Percentiles rank a stretch among this genome's conserved stretches.
These are phyloP conservation scores for Yamadazyma diddensiae DNA, from an alignment of 1,139 yeast species.

Conservation along the genomic window DNA sequence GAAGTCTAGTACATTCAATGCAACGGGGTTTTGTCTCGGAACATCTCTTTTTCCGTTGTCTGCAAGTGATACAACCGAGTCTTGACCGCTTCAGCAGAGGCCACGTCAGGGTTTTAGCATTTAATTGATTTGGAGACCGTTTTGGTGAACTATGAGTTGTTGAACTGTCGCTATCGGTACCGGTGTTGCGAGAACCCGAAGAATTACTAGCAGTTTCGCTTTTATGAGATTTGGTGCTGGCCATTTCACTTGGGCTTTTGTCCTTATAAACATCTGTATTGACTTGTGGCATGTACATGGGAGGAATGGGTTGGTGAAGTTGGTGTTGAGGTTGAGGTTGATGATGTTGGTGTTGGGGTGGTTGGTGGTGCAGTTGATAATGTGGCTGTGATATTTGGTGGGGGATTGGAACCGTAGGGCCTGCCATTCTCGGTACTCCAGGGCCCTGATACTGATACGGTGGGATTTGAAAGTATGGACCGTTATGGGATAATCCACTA, in stretches of 20 bases:
- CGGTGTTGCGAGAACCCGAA: too few relatives aligned
- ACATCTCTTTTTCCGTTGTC: constrained; percentile 45
- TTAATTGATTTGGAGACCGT: too few relatives aligned
- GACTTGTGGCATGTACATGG: too few relatives aligned
- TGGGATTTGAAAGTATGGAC: too few relatives aligned
- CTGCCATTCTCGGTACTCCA: too few relatives aligned
- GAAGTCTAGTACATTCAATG: constrained; percentile 39
- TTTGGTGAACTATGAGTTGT: not conserved
- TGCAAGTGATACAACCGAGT: constrained; percentile 47
- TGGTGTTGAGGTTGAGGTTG: not conserved
- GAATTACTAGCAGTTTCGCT: too few relatives aligned
- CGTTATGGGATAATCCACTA: too few relatives aligned
- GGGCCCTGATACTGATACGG: too few relatives aligned
- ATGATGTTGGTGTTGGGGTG: constrained; percentile 1
- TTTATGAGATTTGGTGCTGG: not conserved
- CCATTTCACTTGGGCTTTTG: too few relatives aligned
- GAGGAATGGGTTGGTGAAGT: not conserved
- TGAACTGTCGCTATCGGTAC: not conserved
- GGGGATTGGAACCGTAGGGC: not conserved
- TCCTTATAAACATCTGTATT: too few relatives aligned
- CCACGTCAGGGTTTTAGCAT: too few relatives aligned
- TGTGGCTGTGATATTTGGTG: constrained; percentile 2
- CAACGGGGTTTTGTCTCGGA: constrained; percentile 44
- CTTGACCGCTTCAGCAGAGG: constrained; percentile 34
- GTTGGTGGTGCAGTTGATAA: constrained; percentile 5